Percentiles rank a stretch among this genome's conserved stretches.
Conservation (phyloP, 331 rosid species). For the Cydonia oblonga region DNA sequence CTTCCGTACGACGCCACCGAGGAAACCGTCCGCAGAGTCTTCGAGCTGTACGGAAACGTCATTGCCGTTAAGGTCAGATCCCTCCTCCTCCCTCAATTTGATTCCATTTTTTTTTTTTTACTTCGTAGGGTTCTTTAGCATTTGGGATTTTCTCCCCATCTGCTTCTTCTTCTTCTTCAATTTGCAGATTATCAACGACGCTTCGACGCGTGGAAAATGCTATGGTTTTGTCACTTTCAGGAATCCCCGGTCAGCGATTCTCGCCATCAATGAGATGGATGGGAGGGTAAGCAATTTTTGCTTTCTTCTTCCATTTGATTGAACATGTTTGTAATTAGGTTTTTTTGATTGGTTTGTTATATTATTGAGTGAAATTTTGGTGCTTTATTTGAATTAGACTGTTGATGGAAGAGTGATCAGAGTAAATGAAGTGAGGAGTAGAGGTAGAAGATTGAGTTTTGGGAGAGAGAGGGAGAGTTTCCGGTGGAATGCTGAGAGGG, state of each 20-base stretch:
- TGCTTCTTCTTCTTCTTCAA: neutral
- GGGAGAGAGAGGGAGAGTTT: slow-evolving; percentile 53
- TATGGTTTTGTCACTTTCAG: slow-evolving; percentile 85
- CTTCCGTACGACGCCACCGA: slow-evolving; percentile 73
- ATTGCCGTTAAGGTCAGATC: slow-evolving; percentile 61
- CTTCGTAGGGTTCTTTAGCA: slow-evolving; percentile 19
- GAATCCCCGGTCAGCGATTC: slow-evolving; percentile 76
- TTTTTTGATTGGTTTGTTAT: neutral
- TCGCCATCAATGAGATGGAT: slow-evolving; percentile 83
- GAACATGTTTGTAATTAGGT: neutral
- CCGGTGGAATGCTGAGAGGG: slow-evolving; percentile 37
- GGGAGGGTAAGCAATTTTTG: slow-evolving; percentile 56
- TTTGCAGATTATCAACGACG: slow-evolving; percentile 73
- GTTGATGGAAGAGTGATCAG: slow-evolving; percentile 67
- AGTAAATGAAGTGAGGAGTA: slow-evolving; percentile 67
- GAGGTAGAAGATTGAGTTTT: slow-evolving; percentile 56
- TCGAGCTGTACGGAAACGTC: slow-evolving; percentile 64
- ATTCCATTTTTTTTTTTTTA: neutral
- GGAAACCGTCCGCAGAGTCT: slow-evolving; percentile 52
- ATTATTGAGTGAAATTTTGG: slow-evolving; percentile 9
- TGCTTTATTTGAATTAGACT: too few species aligned
- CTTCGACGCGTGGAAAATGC: slow-evolving; percentile 64
- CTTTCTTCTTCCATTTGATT: neutral
- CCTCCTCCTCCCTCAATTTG: neutral
- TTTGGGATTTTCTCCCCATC: neutral